phyloP scores from a whole-genome alignment of 2,329 filamentous ascomycete genomes.

The Trichoderma lentiforme region DNA sequence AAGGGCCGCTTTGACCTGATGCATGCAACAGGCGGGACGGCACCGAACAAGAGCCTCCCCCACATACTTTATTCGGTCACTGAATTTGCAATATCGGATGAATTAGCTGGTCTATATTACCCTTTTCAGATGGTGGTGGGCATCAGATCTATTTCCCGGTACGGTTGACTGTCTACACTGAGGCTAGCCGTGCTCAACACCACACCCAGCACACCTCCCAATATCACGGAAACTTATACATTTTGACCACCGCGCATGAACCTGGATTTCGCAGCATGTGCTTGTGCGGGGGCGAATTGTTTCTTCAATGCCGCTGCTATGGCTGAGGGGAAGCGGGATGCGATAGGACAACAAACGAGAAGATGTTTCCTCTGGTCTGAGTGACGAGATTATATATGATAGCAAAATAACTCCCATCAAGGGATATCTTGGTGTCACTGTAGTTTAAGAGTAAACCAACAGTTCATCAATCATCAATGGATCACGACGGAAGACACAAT shows the following conservation, averaged over 20 bases:
- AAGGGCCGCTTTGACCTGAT: neutral
- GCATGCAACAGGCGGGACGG: neutral
- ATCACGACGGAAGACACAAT: neutral
- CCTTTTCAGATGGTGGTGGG: neutral
- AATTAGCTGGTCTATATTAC: neutral
- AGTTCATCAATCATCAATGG: slow-evolving; percentile 31
- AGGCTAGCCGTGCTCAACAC: slow-evolving; percentile 1
- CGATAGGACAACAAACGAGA: neutral
- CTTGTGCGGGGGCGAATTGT: neutral
- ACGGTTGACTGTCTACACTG: neutral
- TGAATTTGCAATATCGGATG: neutral
- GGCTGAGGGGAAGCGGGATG: neutral
- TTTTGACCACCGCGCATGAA: slow-evolving; percentile 1
- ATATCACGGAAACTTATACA: neutral
- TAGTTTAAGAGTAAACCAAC: slow-evolving; percentile 42
- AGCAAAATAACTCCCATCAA: neutral
- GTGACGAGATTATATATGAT: neutral
- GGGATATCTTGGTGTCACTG: neutral
- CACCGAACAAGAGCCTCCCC: neutral
- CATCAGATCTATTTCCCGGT: neutral
- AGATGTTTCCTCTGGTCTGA: neutral
- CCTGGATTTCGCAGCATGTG: neutral
- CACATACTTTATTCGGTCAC: neutral
- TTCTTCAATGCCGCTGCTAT: neutral
- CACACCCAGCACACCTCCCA: neutral